Evolutionary conservation across 768 basidiomycete genomes (phyloP).

Genomic region (Galerina sulciceps): DNA sequence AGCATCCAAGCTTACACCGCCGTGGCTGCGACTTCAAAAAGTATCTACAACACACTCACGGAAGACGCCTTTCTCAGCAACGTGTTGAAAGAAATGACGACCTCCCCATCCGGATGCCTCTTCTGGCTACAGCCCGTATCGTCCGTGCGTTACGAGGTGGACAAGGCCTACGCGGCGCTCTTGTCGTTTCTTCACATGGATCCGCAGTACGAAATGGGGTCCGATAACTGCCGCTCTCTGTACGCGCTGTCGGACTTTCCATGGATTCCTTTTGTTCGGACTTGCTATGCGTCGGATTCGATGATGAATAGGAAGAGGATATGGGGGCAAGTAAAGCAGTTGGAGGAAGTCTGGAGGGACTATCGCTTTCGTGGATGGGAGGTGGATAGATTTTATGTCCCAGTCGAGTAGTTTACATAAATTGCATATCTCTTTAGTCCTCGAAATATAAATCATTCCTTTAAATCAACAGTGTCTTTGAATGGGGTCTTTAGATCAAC

Average conservation of each 20-base stretch:
- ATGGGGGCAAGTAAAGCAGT: slow-evolving; percentile 3
- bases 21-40: not conserved
- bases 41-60: not conserved
- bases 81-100: not conserved
- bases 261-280: not conserved
- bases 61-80: not conserved
- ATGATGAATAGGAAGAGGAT: slow-evolving; percentile 5
- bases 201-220: no score
- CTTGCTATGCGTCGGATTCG: not conserved
- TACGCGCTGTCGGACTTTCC: not conserved
- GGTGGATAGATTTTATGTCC: not conserved
- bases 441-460: no score
- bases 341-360: not conserved
- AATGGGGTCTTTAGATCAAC: slow-evolving; percentile 4
- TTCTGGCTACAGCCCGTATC: not conserved
- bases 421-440: no score
- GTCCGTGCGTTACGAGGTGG: not conserved
- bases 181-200: not conserved
- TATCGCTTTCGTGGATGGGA: not conserved
- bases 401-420: not conserved
- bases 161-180: not conserved
- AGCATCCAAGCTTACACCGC: not conserved
- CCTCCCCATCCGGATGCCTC: not conserved
- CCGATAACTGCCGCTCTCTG: not conserved
- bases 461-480: not conserved